These are phyloP conservation scores for Colletotrichum scovillei DNA, from an alignment of 2,329 filamentous ascomycete genomes.

Conservation along the genomic window DNA sequence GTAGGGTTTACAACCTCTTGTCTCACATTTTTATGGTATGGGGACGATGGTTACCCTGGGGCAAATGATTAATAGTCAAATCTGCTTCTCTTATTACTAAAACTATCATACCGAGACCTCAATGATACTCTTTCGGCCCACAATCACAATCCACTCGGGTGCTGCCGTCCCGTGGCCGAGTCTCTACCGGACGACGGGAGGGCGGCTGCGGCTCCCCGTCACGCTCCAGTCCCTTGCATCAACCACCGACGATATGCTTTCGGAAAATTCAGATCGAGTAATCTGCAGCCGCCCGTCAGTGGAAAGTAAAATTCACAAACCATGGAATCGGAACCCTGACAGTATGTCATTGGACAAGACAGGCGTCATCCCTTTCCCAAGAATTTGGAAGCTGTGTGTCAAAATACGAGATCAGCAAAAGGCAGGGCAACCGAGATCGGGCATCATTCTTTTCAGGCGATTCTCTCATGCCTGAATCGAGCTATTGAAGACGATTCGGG, in stretches of 20 bases:
- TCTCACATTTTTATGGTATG: background rate
- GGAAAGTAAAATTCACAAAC: background rate
- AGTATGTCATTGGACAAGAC: background rate
- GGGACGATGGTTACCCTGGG: background rate
- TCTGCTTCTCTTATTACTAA: no score
- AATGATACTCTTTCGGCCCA: background rate
- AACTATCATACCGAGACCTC: background rate
- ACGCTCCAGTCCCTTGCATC: constrained; percentile 4
- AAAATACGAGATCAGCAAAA: constrained; percentile 6
- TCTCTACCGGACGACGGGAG: background rate
- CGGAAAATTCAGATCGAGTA: background rate
- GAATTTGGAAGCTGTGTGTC: constrained; percentile 3
- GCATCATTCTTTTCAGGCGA: background rate
- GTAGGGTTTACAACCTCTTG: background rate
- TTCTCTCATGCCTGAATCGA: background rate
- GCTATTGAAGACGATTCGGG: background rate
- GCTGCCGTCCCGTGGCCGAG: background rate
- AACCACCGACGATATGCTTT: background rate
- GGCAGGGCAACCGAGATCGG: background rate
- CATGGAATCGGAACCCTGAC: background rate
- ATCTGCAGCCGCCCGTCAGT: background rate
- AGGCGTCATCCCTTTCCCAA: background rate
- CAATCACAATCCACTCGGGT: background rate
- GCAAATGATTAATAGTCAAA: background rate
- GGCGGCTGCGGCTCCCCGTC: background rate